A percentile compares a stretch with the other conserved stretches of the same genome.
Evolutionary conservation across 2,329 filamentous ascomycete genomes (phyloP).

Genomic region (Penicillium corylophilum): DNA sequence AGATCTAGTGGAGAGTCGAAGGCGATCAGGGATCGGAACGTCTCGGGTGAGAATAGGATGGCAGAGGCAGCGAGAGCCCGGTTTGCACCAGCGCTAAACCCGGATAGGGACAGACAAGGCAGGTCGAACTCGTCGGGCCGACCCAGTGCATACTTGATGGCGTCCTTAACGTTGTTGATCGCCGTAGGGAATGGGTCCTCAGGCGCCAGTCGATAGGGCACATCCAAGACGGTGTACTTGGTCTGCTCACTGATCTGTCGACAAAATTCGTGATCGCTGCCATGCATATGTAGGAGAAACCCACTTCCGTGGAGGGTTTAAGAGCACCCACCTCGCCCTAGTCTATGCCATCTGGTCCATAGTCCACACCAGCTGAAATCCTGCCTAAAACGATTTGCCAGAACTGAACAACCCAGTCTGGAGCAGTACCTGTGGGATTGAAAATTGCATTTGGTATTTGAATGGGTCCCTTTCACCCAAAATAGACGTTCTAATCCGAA

Average conservation of each 20-base stretch:
- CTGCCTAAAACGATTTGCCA: no score
- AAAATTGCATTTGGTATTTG: no score
- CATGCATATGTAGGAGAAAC: constrained; percentile 34
- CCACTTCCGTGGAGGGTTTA: constrained; percentile 39
- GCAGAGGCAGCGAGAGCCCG: constrained; percentile 37
- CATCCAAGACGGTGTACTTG: constrained; percentile 37
- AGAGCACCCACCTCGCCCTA: no score
- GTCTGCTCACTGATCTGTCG: constrained; percentile 25
- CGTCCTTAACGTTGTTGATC: constrained; percentile 43
- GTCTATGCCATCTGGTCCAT: no score
- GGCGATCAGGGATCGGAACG: constrained; percentile 33
- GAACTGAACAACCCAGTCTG: no score
- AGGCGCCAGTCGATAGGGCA: constrained; percentile 42
- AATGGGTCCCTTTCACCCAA: no score
- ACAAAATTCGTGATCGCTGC: constrained; percentile 33
- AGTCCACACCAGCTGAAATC: no score
- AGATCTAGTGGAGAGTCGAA: constrained; percentile 35
- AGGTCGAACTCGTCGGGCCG: constrained; percentile 36
- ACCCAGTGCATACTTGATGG: constrained; percentile 35
- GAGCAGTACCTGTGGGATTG: no score
- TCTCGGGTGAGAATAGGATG: constrained; percentile 29
- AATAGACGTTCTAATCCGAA: no score
- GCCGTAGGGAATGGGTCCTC: constrained; percentile 44
- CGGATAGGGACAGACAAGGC: constrained; percentile 35
- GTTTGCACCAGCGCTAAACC: constrained; percentile 47